Evolutionary conservation across 2,329 filamentous ascomycete species (phyloP), one percentile per base, ranked within the genome.

Genomic region (Fusarium ramigenum): DNA sequence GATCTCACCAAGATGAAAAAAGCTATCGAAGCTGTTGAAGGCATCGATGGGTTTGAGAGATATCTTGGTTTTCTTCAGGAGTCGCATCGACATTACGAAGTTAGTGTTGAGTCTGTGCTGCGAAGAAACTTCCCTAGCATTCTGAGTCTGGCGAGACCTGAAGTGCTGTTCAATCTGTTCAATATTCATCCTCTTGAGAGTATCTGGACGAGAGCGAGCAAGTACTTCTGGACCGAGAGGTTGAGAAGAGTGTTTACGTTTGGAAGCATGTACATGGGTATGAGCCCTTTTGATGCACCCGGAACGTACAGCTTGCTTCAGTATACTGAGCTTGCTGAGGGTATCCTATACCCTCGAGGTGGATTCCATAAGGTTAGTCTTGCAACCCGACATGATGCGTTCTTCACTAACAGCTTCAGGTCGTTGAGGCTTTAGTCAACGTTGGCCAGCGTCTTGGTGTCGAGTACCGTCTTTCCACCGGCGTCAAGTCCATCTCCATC

Each of bases 231-330:
- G 84, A 91, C 90, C 0, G 92, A 94, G 78, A 84, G 92, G 64
- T 78, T 94, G 76, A 84, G 92, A 68, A 83, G 92, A 32, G 92
- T 92, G 0, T 94, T 94, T 73, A 94, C 92, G 0, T 94, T 94
- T 80, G 92, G 89, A 28, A 93, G 91, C 75, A 95, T 94, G 92
- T 94, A 95, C 78, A 92, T 94, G 90, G 93, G 93, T 0, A 94
- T 94, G 92, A 91, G 87, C 61, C 93, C 93, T 0, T 94, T 92
- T 78, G 91, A 93, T 78, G 92, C 93, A 0, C 93, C 92, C 0
- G 92, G 90, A 7, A 94, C 92, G 4, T 94, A 94, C 81, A 91
- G 88, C 54, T 80, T 94, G 66, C 83, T 94, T 58, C 92, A 94
- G 80, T 94, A 94, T 79, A 77, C 92, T 0, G 92, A 94, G 82